Base-by-base conservation (phyloP, 768 basidiomycete species). In the Pleurotus citrinopileatus region DNA sequence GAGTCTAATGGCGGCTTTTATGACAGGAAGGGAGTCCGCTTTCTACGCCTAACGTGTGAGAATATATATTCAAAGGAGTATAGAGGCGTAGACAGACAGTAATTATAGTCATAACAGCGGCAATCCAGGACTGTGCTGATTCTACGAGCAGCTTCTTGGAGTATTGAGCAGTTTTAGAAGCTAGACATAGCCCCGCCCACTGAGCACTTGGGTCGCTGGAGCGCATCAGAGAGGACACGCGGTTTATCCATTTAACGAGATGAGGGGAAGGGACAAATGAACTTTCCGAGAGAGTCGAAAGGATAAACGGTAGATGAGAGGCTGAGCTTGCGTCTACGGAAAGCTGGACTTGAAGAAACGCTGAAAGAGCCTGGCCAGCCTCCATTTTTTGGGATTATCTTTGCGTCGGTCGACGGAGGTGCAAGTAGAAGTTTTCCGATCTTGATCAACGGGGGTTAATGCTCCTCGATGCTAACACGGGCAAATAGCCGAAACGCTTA, bases 111-210 rank as follows among this genome's bases (percentile, higher is more conserved):
- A 92, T 66, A 6, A 78, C 79, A 27, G 80, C 71, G 50, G 76
- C 77, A 34, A 91, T 67, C 92, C 92, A 94, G 47, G 78, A 75
- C 59, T 86, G 83, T 2, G 89, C 86, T 57, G 72, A 79, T 54
- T 92, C 89, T 52, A 87, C 67, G 76, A 93, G 82, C 6, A 84
- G 58, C 9, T 66, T 63, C 62, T 72, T 82, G 1, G 87, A 89
- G 36, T 82, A 65, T 20, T 74, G 58, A 0, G 86, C 79, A 8
- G 85, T 86, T 59, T 81, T 83, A 59, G 84, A 72, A 1, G 91
- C 91, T 43, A 93, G 67, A 60, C 82, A 88, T 28, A 92, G 72
- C 7, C 89, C 91, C 19, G 87, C 84, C 91, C 91, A 94, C 54
- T 87, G 80, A 50, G 81, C 83, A 37, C 81, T 85, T n/a, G 83